Conservation (phyloP, 2,329 filamentous ascomycete species). For the Aureobasidium namibiae region DNA sequence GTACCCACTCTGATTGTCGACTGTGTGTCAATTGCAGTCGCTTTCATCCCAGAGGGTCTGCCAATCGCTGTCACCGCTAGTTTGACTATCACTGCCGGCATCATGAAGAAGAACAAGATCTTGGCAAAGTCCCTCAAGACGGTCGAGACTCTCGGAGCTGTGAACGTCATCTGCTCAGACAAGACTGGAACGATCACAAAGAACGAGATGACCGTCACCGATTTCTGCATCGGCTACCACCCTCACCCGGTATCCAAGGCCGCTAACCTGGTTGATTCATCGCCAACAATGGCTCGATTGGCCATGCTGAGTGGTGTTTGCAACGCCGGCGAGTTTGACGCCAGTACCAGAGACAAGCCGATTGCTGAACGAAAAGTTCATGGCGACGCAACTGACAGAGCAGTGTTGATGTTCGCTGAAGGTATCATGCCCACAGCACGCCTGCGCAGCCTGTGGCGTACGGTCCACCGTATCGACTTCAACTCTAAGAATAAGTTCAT, state of each 20-base stretch:
- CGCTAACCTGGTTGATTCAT: conserved; percentile 32
- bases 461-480: conserved; percentile 61
- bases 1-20: conserved; percentile 64
- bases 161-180: conserved; percentile 67
- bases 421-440: conserved; percentile 52
- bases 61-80: conserved; percentile 60
- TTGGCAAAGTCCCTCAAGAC: conserved; percentile 75
- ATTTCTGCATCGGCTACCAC: conserved; percentile 53
- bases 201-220: conserved; percentile 67
- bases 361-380: conserved; percentile 56
- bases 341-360: conserved; percentile 51
- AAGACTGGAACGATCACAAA: conserved; percentile 66
- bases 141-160: conserved; percentile 65
- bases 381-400: conserved; percentile 70
- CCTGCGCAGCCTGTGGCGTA: conserved; percentile 55
- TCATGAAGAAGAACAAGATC: conserved; percentile 69
- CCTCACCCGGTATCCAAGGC: conserved; percentile 42
- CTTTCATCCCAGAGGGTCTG: conserved; percentile 68
- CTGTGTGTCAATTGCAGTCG: conserved; percentile 57
- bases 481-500: conserved; percentile 83
- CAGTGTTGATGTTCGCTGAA: conserved; percentile 64
- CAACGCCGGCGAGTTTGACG: conserved; percentile 69
- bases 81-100: conserved; percentile 66
- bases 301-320: conserved; percentile 57
- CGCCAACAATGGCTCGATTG: conserved; percentile 46